Conservation (phyloP, 2,329 filamentous ascomycete species). For the Talaromyces piceae region DNA sequence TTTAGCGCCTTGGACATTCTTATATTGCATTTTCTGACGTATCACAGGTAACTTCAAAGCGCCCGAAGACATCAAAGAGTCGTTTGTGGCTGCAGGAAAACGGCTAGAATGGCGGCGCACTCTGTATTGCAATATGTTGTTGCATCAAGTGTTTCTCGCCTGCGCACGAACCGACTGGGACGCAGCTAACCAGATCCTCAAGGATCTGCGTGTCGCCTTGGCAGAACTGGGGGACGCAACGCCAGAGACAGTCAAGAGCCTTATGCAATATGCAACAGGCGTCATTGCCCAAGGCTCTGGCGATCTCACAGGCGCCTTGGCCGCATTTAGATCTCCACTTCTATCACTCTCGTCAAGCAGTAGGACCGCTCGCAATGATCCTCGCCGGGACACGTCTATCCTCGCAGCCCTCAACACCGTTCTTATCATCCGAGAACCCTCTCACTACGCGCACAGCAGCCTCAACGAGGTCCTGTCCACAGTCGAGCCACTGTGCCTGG, state of each 20-base stretch:
- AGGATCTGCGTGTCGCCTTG: constrained; percentile 44
- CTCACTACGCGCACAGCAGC: constrained; percentile 50
- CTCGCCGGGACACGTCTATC: constrained; percentile 57
- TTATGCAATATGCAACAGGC: constrained; percentile 65
- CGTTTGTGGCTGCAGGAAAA: constrained; percentile 51
- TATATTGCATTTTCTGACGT: constrained; percentile 9
- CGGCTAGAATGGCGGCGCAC: constrained; percentile 58
- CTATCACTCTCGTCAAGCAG: constrained; percentile 47
- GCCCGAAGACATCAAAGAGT: constrained; percentile 40
- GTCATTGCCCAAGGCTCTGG: constrained; percentile 71
- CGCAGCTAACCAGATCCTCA: constrained; percentile 52
- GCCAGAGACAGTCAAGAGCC: constrained; percentile 40
- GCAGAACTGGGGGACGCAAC: constrained; percentile 36
- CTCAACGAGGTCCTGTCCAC: constrained; percentile 57
- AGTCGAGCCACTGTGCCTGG: constrained; percentile 59
- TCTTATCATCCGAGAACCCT: constrained; percentile 62
- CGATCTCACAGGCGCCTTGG: constrained; percentile 59
- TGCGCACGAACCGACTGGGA: constrained; percentile 66
- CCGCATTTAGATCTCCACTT: constrained; percentile 55
- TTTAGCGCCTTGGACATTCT: constrained; percentile 11
- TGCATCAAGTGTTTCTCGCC: constrained; percentile 63
- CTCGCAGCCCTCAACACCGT: constrained; percentile 59
- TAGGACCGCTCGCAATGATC: constrained; percentile 38
- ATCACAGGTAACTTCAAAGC: constrained; percentile 27
- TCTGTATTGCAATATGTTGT: constrained; percentile 60